Evolutionary conservation across 352 stramenopile species (phyloP), one percentile per base, ranked within the genome.

Genomic region (Thalassiosira ordinaria): DNA sequence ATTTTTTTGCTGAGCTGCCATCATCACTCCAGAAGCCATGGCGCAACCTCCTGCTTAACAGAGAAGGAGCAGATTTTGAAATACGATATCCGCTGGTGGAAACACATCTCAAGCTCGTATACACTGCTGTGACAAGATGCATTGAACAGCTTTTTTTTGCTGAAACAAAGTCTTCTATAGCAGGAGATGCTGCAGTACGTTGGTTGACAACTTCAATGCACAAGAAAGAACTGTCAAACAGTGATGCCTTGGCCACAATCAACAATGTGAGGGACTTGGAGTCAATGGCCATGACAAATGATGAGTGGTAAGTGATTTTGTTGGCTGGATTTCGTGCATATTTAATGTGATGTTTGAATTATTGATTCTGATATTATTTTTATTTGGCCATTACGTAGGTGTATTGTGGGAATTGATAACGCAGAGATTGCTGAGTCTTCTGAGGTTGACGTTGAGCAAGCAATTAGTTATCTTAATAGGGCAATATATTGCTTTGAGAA

Each of bases 81-180:
- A 59, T 18, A 53, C 31, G 31, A n/a, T 70, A 65, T 63, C 86
- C 86, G n/a, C 69, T 88, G n/a, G 68, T 92, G 16, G 88, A 91
- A 61, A 73, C 60, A 4, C 79, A 86, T 26, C 61, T 93, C 1
- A 93, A 93, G 56, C 64, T 91, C 9, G 35, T 90, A 16, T 93
- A 93, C 37, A 93, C 88, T 9, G 86, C 31, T 9, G 49, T 93
- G 1, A 93, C 86, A 47, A 72, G 88, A 37, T 87, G 77, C 35
- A 85, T 82, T 29, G 70, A 91, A 47, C 67, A 78, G 14, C 78
- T 93, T n/a, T 85, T 89, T 26, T 92, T 93, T 73, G 86, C 69
- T 5, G 88, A 93, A 66, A 92, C 88, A 20, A 55, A 0, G 16
- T 44, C 47, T 44, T 89, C 80, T 22, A 18, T 64, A 22, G 46